Conservation (phyloP, 345 rosid species). For the Boechera divaricarpa region DNA sequence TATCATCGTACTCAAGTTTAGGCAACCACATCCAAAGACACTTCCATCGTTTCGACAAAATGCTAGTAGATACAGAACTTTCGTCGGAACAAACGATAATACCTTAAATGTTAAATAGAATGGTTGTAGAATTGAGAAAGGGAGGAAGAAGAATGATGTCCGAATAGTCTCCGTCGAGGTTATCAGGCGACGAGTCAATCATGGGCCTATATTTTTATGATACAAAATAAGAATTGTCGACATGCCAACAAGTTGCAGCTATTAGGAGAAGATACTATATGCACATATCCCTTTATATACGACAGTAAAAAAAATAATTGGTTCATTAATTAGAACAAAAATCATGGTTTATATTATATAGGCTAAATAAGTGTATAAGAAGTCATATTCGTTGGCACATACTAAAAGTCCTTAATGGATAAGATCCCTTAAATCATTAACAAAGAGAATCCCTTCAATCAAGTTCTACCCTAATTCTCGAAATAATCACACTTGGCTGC, state of each 20-base stretch:
- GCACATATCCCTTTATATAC: not conserved
- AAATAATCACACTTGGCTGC: not conserved
- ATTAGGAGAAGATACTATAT: not conserved
- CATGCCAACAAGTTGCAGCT: not conserved
- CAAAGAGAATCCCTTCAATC: not conserved
- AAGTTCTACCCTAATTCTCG: not conserved
- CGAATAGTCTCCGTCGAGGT: too few relatives aligned
- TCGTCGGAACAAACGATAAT: not conserved
- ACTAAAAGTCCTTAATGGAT: not conserved
- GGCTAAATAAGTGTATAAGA: not conserved
- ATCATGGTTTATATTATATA: not conserved
- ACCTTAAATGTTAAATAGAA: too few relatives aligned
- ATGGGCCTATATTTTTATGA: not conserved
- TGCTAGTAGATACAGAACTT: not conserved
- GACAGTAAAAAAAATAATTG: not conserved
- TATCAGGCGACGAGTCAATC: too few relatives aligned
- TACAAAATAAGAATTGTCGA: not conserved
- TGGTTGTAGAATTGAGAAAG: too few relatives aligned
- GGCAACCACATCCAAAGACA: not conserved
- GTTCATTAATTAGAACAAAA: not conserved
- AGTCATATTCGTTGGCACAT: constrained; percentile 1
- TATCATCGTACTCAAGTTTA: not conserved
- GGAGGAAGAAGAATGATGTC: too few relatives aligned
- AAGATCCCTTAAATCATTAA: constrained; percentile 9
- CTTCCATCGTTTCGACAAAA: not conserved